These are phyloP conservation scores for Gloeopeniophorella convolvens DNA, from an alignment of 768 basidiomycete species.

Conservation along the genomic window DNA sequence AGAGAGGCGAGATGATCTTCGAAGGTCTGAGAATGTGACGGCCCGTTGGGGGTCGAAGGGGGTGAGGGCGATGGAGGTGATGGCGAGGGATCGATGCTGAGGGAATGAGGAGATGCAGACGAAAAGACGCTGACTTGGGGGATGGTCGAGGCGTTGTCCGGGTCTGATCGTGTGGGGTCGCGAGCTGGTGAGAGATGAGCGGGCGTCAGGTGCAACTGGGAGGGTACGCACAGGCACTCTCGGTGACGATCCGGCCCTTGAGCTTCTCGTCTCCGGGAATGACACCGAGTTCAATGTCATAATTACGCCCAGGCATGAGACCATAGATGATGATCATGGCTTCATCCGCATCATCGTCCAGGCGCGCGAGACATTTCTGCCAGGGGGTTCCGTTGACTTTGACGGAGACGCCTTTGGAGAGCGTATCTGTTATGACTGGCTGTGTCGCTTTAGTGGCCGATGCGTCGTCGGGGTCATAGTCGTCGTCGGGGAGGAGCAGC, in stretches of 20 bases:
- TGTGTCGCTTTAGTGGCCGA: conserved; percentile 21
- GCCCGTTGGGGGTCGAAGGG: conserved; percentile 19
- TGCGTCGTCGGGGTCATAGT: conserved; percentile 29
- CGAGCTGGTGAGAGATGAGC: neutral
- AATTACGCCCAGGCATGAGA: conserved; percentile 80
- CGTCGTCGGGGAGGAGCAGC: conserved; percentile 29
- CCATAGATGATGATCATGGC: conserved; percentile 90
- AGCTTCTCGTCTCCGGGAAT: conserved; percentile 54
- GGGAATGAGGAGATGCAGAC: neutral
- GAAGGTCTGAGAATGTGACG: conserved; percentile 38
- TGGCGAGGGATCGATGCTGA: conserved; percentile 14
- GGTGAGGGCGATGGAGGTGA: conserved; percentile 20
- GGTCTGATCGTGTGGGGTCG: conserved; percentile 6
- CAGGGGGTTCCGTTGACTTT: conserved; percentile 76
- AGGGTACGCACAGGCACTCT: conserved; percentile 34
- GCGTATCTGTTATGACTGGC: conserved; percentile 53
- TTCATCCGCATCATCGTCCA: conserved; percentile 77
- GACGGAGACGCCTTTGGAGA: conserved; percentile 69
- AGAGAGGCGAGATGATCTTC: conserved; percentile 66
- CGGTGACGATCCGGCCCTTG: conserved; percentile 62
- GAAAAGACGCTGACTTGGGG: conserved; percentile 9
- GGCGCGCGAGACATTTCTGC: conserved; percentile 72
- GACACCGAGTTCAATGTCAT: conserved; percentile 81
- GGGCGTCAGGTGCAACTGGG: neutral
- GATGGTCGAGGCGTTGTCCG: neutral